Evolutionary conservation across 2,329 filamentous ascomycete species (phyloP).

Genomic region (Thelonectria discophora): DNA sequence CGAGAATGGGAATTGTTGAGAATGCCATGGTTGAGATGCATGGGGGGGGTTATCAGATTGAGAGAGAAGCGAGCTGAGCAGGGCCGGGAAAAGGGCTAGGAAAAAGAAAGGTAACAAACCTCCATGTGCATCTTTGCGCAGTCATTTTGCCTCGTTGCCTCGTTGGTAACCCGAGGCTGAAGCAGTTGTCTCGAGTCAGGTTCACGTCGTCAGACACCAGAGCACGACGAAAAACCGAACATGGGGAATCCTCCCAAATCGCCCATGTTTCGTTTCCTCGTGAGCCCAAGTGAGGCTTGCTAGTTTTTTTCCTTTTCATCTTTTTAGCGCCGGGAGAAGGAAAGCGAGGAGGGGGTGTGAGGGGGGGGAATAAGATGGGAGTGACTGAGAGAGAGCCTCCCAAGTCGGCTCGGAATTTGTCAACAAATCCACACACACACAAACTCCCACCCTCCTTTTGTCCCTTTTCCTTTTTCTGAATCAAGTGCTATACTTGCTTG

Average conservation of each 20-base stretch:
- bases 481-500: too few relatives aligned
- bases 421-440: not conserved
- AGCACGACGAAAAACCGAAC: not conserved
- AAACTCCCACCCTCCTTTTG: too few relatives aligned
- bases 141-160: too few relatives aligned
- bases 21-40: slow-evolving; percentile 17
- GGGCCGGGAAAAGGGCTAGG: not conserved
- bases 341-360: not conserved
- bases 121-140: too few relatives aligned
- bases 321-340: not conserved
- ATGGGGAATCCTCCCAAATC: not conserved
- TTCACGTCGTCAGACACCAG: not conserved
- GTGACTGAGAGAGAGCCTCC: too few relatives aligned
- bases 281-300: not conserved
- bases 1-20: slow-evolving; percentile 21
- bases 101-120: not conserved
- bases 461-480: not conserved
- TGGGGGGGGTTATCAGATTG: not conserved
- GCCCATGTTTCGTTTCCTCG: not conserved
- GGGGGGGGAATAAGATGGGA: not conserved
- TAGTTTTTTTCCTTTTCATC: not conserved
- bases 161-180: too few relatives aligned
- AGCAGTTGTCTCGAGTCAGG: too few relatives aligned
- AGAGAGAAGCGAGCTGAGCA: too few relatives aligned
- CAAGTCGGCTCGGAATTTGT: too few relatives aligned